phyloP scores from a whole-genome alignment of 2,329 filamentous ascomycete genomes.

The Cadophora sp. region DNA sequence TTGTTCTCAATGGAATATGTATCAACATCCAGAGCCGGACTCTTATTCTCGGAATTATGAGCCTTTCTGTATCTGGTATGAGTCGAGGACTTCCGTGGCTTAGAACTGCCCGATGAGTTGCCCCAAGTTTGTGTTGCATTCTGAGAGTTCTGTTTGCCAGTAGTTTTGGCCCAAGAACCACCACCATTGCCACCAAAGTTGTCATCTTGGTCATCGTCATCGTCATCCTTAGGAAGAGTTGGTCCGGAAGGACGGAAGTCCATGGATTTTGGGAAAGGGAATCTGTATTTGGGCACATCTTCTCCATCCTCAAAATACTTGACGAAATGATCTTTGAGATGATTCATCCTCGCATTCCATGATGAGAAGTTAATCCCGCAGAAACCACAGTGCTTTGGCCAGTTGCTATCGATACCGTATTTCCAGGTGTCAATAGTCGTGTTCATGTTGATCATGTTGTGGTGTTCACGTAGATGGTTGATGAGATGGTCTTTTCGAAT shows the following conservation, averaged over 20 bases:
- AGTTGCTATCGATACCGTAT: conserved; percentile 25
- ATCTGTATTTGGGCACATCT: conserved; percentile 1
- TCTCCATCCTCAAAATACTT: not conserved
- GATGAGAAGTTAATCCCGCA: not conserved
- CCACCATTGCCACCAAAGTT: not conserved
- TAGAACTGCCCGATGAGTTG: not conserved
- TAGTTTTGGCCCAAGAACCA: not conserved
- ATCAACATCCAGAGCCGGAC: not conserved
- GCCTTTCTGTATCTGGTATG: not conserved
- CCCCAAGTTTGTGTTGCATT: not conserved
- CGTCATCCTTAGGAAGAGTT: conserved; percentile 7
- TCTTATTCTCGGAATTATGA: not conserved
- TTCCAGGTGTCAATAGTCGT: conserved; percentile 23
- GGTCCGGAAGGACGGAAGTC: not conserved
- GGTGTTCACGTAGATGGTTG: conserved; percentile 28
- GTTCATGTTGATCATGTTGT: conserved; percentile 22
- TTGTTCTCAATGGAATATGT: no score
- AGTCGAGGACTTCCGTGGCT: not conserved
- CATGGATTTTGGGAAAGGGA: conserved; percentile 8
- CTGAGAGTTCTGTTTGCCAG: not conserved
- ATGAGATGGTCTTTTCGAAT: conserved; percentile 31
- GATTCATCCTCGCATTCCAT: conserved; percentile 19
- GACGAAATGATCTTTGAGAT: conserved; percentile 7
- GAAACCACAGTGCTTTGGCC: conserved; percentile 31
- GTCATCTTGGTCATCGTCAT: conserved; percentile 20